Base-by-base conservation (phyloP, 495 filamentous ascomycete species). In the Penicillium robsamsonii region DNA sequence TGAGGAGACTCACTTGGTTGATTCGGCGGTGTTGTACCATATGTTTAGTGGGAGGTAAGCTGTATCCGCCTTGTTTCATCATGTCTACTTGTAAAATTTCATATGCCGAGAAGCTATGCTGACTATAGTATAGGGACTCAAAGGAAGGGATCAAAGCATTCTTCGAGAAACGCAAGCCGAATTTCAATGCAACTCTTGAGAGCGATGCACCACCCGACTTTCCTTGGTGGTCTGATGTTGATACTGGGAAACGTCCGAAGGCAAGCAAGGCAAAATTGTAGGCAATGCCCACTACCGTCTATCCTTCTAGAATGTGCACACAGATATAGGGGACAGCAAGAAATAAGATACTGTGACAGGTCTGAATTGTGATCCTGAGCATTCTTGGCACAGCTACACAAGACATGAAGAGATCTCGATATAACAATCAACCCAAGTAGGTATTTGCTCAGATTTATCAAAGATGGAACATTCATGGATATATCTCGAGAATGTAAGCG, bases 1-100 rank as follows among this genome's bases (percentile, higher is more conserved):
- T 2, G 80, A 86, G 62, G 80, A 69, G 25, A 68, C 78, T 42
- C 81, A 84, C 69, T 56, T 83, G 40, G 62, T 85, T 15, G 80
- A 85, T 68, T 77, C 73, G 46, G 72, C 69, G 62, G 60, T 85
- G 10, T 60, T 86, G 46, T 77, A 76, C 55, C 75, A 79, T 56
- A 61, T 84, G 57, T 83, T 83, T 66, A 50, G 63, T 44, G 70
- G 70, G 30, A 65, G 58, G 58, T 65, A 50, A 17, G 40, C 13
- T 38, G 6, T 18, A 2, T 13, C 24, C 13, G 3, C 2, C 15
- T 46, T 25, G 3, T 30, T 18, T 30, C 8, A 10, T 30, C 9
- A 4, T 11, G 5, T 6, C n/a, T 46, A 17, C 8, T 4, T 25
- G 15, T 25, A 17, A 0, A 20, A 8, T 24, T 24, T 17, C 5